Percentiles rank a stretch among this genome's conserved stretches.
These are phyloP conservation scores for Globisporangium nodosum DNA, from an alignment of 352 stramenopile species.

Conservation along the genomic window DNA sequence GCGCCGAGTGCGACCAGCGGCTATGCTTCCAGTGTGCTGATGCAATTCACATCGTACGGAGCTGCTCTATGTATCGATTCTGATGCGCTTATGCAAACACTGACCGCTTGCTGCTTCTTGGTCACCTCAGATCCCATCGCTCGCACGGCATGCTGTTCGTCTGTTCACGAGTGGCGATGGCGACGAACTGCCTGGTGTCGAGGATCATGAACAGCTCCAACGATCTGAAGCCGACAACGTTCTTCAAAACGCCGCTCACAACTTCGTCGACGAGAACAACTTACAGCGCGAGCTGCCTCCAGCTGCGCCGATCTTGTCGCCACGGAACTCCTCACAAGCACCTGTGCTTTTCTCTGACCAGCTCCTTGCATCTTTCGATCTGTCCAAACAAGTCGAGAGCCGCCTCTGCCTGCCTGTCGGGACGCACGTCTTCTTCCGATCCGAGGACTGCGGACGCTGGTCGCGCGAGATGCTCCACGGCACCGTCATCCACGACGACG, in stretches of 20 bases:
- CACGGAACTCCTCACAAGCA: constrained; percentile 2
- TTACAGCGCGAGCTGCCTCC: constrained; percentile 1
- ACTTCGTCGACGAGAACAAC: not conserved
- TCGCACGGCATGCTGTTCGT: constrained; percentile 31
- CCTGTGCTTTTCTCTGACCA: not conserved
- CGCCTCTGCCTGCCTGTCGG: constrained; percentile 28
- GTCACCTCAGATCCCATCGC: constrained; percentile 31
- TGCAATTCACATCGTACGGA: constrained; percentile 69
- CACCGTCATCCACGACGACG: constrained; percentile 22
- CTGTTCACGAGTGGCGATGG: not conserved
- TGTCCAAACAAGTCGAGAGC: constrained; percentile 23
- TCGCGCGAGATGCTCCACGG: constrained; percentile 55
- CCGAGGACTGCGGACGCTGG: constrained; percentile 39
- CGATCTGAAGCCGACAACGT: too few relatives aligned
- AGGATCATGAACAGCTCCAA: not conserved
- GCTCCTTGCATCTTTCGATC: not conserved
- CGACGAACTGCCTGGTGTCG: not conserved
- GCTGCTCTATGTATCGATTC: not conserved
- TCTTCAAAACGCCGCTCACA: not conserved
- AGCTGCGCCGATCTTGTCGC: constrained; percentile 6
- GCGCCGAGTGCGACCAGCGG: constrained; percentile 34
- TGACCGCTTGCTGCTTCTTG: not conserved
- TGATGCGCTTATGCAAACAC: not conserved
- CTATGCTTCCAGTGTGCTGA: constrained; percentile 64
- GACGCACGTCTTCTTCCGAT: constrained; percentile 49